These are phyloP conservation scores for Phytophthora sansomeana DNA, from an alignment of 352 stramenopile genomes.

Conservation along the genomic window DNA sequence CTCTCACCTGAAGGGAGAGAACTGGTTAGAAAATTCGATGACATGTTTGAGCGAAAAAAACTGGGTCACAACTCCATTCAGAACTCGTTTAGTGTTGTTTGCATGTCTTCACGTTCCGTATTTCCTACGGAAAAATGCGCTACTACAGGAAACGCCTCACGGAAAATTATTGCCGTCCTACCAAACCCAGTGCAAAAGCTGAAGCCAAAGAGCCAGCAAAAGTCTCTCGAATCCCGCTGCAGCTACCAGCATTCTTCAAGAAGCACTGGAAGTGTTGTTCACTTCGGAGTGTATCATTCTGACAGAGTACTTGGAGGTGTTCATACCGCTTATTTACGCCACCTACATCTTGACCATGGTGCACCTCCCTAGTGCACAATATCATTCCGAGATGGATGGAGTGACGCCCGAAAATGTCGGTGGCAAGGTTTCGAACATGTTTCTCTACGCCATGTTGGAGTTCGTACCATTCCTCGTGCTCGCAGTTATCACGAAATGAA, in stretches of 20 bases:
- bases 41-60: no score
- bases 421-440: slow-evolving; percentile 10
- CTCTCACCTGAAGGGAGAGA: neutral
- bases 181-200: no score
- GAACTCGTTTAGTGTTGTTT: no score
- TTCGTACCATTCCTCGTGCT: slow-evolving; percentile 15
- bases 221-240: neutral
- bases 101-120: no score
- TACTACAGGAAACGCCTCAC: no score
- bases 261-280: slow-evolving; percentile 23
- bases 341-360: slow-evolving; percentile 11
- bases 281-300: slow-evolving; percentile 40
- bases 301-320: slow-evolving; percentile 36
- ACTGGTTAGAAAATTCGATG: neutral
- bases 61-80: no score
- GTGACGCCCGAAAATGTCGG: slow-evolving; percentile 4
- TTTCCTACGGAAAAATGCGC: no score
- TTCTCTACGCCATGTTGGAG: slow-evolving; percentile 21
- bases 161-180: no score
- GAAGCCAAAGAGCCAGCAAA: no score
- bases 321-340: slow-evolving; percentile 37
- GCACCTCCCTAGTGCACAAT: slow-evolving; percentile 22
- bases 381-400: slow-evolving; percentile 29
- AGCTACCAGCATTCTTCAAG: neutral
- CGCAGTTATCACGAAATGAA: neutral